phyloP scores from a whole-genome alignment of 371 early-diverging fungal genomes.

The Rhizopus delemar region DNA sequence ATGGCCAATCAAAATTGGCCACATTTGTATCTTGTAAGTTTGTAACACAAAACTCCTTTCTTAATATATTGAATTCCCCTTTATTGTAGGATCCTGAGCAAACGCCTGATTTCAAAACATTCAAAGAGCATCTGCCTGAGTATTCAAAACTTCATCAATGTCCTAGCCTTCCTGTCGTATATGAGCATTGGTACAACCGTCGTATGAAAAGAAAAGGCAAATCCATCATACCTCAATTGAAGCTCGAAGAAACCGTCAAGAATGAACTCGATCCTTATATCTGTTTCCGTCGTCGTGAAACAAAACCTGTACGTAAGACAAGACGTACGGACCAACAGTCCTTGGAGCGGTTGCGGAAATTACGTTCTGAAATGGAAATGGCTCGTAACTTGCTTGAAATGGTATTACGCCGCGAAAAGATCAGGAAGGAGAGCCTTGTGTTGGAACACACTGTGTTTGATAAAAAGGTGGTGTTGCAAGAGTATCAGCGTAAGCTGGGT shows the following conservation, averaged over 20 bases:
- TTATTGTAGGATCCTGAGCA: slow-evolving; percentile 23
- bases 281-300: slow-evolving; percentile 95
- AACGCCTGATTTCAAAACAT: slow-evolving; percentile 19
- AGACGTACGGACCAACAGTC: slow-evolving; percentile 87
- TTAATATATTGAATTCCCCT: slow-evolving; percentile 8
- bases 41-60: not conserved
- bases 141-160: slow-evolving; percentile 12
- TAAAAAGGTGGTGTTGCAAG: slow-evolving; percentile 55
- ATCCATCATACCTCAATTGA: slow-evolving; percentile 65
- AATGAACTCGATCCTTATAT: slow-evolving; percentile 90
- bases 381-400: slow-evolving; percentile 78
- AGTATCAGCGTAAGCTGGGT: slow-evolving; percentile 55
- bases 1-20: slow-evolving; percentile 55
- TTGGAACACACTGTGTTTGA: slow-evolving; percentile 68
- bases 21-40: slow-evolving; percentile 55
- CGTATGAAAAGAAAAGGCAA: slow-evolving; percentile 50
- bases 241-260: slow-evolving; percentile 57
- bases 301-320: slow-evolving; percentile 85
- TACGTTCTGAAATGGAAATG: slow-evolving; percentile 79
- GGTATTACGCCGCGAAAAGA: slow-evolving; percentile 78
- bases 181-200: slow-evolving; percentile 51
- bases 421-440: slow-evolving; percentile 67
- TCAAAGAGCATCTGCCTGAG: slow-evolving; percentile 17
- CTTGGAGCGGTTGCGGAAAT: slow-evolving; percentile 77
- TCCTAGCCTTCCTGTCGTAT: slow-evolving; percentile 20